Conservation (phyloP, 306 rosid species). For the Quercus parvula region DNA sequence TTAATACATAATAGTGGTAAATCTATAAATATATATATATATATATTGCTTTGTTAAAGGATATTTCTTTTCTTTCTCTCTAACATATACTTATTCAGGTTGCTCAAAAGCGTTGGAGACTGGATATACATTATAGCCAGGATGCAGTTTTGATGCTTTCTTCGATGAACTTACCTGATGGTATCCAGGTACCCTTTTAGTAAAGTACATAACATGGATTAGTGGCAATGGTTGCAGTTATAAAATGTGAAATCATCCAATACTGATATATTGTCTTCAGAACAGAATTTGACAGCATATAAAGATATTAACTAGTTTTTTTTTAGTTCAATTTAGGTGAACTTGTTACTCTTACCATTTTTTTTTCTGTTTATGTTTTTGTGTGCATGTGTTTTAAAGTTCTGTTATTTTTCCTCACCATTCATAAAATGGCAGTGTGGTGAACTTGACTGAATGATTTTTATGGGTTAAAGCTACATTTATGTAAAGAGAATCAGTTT, state of each 20-base stretch:
- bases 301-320: not conserved
- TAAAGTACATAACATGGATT: not conserved
- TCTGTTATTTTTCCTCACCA: not conserved
- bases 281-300: not conserved
- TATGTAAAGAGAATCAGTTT: not conserved
- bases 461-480: not conserved
- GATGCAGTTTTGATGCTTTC: conserved; percentile 90
- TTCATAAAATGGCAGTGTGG: not conserved
- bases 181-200: conserved; percentile 69
- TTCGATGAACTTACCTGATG: conserved; percentile 91
- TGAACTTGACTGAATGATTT: not conserved
- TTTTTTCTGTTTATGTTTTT: not conserved
- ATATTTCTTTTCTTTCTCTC: not conserved
- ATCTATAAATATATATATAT: not conserved
- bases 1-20: not conserved
- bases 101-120: conserved; percentile 85
- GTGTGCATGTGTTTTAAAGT: not conserved
- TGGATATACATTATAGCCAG: conserved; percentile 83
- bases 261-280: not conserved
- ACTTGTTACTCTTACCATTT: not conserved
- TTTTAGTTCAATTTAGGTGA: not conserved
- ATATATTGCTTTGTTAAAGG: not conserved
- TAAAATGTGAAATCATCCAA: not conserved
- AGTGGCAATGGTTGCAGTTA: not conserved
- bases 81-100: conserved; percentile 42